Percentiles rank a stretch among this genome's conserved stretches.
phyloP scores from a whole-genome alignment of 805 yeast species.

The Barnettozyma sucrosica region DNA sequence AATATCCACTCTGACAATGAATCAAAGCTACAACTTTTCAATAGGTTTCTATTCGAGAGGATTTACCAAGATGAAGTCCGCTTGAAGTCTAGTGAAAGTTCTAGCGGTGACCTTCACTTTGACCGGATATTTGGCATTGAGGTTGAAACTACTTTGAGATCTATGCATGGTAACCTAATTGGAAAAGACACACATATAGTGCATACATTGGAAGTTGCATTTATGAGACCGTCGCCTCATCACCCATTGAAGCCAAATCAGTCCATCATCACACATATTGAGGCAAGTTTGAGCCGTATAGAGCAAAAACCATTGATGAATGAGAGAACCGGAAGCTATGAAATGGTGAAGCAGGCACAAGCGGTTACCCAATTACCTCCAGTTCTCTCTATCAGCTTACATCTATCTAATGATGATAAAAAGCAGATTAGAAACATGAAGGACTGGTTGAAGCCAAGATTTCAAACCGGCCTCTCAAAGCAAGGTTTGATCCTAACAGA shows the following conservation, averaged over 20 bases:
- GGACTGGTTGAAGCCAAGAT: slow-evolving; percentile 59
- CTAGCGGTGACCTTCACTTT: slow-evolving; percentile 9
- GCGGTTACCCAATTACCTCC: slow-evolving; percentile 56
- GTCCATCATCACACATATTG: slow-evolving; percentile 50
- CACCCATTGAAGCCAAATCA: slow-evolving; percentile 26
- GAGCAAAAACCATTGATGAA: slow-evolving; percentile 48
- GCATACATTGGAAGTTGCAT: slow-evolving; percentile 18
- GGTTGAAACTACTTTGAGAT: slow-evolving; percentile 36
- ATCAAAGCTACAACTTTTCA: slow-evolving; percentile 42
- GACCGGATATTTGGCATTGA: slow-evolving; percentile 37
- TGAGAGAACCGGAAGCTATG: slow-evolving; percentile 45
- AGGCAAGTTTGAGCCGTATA: slow-evolving; percentile 50
- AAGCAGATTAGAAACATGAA: slow-evolving; percentile 41
- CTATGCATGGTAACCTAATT: slow-evolving; percentile 18
- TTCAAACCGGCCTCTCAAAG: slow-evolving; percentile 40
- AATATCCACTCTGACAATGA: slow-evolving; percentile 19
- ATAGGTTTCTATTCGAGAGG: slow-evolving; percentile 50
- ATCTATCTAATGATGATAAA: slow-evolving; percentile 50
- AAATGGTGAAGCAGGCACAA: slow-evolving; percentile 47
- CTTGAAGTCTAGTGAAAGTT: slow-evolving; percentile 18
- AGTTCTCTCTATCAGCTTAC: slow-evolving; percentile 55
- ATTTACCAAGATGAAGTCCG: slow-evolving; percentile 44
- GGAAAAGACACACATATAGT: slow-evolving; percentile 6
- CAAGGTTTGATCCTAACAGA: slow-evolving; percentile 10
- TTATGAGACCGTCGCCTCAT: slow-evolving; percentile 18